Percentiles rank a stretch among this genome's conserved stretches.
phyloP scores from a whole-genome alignment of 2,329 filamentous ascomycete species.

The Nemania abortiva region DNA sequence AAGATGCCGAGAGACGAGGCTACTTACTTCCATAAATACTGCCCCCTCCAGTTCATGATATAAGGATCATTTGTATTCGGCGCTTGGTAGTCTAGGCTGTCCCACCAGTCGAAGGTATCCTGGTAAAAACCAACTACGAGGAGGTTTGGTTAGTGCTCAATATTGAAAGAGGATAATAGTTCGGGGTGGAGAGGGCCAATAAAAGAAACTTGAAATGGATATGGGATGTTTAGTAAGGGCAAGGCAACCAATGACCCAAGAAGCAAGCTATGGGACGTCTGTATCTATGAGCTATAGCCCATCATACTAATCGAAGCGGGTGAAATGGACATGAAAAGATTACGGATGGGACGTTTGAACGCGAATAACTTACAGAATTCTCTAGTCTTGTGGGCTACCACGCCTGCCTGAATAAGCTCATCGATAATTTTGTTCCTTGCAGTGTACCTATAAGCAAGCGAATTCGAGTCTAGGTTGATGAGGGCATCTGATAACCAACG shows the following conservation, averaged over 20 bases:
- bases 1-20: not conserved
- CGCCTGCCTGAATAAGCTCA: conserved; percentile 6
- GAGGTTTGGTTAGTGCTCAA: not conserved
- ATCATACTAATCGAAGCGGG: not conserved
- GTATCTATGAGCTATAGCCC: not conserved
- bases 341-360: no score
- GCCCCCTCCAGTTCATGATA: conserved; percentile 5
- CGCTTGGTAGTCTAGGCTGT: conserved; percentile 32
- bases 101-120: conserved; percentile 13
- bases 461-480: not conserved
- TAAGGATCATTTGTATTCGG: conserved; percentile 10
- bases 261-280: not conserved
- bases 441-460: conserved; percentile 10
- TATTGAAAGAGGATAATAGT: not conserved
- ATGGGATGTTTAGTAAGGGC: no score
- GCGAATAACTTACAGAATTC: conserved; percentile 8
- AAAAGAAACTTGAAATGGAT: no score
- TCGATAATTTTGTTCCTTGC: conserved; percentile 40
- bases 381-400: conserved; percentile 23
- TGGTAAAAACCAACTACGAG: not conserved
- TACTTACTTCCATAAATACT: conserved; percentile 26
- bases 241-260: not conserved
- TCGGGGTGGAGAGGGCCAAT: not conserved
- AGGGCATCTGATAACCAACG: conserved; percentile 32
- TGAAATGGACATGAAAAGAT: not conserved